Conservation (phyloP, 176 grass and related monocot genomes). For the Oryza punctata region DNA sequence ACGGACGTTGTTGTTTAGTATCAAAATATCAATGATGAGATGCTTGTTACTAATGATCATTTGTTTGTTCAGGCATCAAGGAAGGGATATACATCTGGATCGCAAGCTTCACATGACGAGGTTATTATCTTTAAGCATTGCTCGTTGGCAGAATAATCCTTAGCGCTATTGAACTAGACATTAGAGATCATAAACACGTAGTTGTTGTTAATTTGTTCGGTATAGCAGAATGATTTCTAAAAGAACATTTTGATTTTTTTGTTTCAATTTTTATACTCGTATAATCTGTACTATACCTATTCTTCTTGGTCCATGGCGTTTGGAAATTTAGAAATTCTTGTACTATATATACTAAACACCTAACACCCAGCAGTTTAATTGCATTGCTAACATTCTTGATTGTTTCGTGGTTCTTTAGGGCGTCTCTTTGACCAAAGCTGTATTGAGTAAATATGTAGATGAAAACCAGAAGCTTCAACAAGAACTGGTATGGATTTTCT, state of each 20-base stretch:
- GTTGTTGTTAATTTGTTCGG: background rate
- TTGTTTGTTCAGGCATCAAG: constrained; percentile 47
- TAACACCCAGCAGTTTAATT: background rate
- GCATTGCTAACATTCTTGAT: constrained; percentile 21
- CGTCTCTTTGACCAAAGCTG: constrained; percentile 37
- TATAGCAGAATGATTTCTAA: constrained; percentile 5
- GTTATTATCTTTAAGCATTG: constrained; percentile 42
- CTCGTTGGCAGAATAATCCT: constrained; percentile 10
- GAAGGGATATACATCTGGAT: constrained; percentile 45
- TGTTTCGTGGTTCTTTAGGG: constrained; percentile 40
- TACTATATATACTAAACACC: background rate
- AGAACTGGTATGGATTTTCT: constrained; percentile 58
- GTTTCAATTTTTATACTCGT: background rate
- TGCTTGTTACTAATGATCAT: constrained; percentile 18
- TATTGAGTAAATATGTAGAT: constrained; percentile 55
- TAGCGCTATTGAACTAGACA: background rate
- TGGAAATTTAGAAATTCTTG: background rate
- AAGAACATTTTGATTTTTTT: background rate
- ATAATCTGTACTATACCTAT: background rate
- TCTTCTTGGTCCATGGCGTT: background rate
- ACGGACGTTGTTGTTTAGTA: constrained; percentile 8
- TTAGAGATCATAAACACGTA: background rate
- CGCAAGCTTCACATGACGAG: constrained; percentile 48
- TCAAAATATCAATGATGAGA: background rate
- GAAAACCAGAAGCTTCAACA: constrained; percentile 75